These are phyloP conservation scores for Pythium phragmiticola DNA, from an alignment of 352 stramenopile species.

Conservation along the genomic window DNA sequence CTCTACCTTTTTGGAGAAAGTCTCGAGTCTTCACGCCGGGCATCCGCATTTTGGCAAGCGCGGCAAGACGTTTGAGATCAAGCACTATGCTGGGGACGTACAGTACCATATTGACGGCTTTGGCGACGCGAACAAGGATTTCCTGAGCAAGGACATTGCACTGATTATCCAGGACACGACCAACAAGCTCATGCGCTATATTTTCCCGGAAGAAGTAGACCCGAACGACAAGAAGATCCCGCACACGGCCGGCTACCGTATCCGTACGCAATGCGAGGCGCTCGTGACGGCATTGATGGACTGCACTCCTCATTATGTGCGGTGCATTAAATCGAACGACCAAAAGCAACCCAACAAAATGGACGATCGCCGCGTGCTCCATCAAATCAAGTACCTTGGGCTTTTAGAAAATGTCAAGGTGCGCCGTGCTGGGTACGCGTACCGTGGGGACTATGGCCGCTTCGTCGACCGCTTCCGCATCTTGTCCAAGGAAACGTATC, in stretches of 20 bases:
- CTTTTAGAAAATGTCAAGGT: slow-evolving; percentile 90
- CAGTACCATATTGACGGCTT: slow-evolving; percentile 85
- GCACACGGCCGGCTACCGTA: slow-evolving; percentile 78
- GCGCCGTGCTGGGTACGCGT: slow-evolving; percentile 78
- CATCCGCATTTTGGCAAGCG: slow-evolving; percentile 84
- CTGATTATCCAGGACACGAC: slow-evolving; percentile 77
- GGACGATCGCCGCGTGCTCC: slow-evolving; percentile 81
- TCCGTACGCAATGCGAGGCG: slow-evolving; percentile 85
- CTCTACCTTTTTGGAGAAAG: slow-evolving; percentile 80
- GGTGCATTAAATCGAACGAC: slow-evolving; percentile 93
- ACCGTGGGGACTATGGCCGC: slow-evolving; percentile 82
- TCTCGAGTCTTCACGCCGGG: slow-evolving; percentile 54
- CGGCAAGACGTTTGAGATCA: slow-evolving; percentile 82
- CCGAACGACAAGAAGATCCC: slow-evolving; percentile 80
- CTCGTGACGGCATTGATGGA: slow-evolving; percentile 88
- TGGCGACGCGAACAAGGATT: slow-evolving; percentile 81
- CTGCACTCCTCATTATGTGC: slow-evolving; percentile 90
- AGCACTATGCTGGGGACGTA: slow-evolving; percentile 86
- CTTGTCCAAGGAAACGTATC: slow-evolving; percentile 82
- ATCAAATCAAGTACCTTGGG: slow-evolving; percentile 89
- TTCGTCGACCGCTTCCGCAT: slow-evolving; percentile 86
- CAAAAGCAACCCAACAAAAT: slow-evolving; percentile 85
- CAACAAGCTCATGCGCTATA: slow-evolving; percentile 86
- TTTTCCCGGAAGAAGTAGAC: slow-evolving; percentile 83
- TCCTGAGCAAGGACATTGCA: slow-evolving; percentile 80